phyloP scores from a whole-genome alignment of 2,329 filamentous ascomycete genomes.

The Xylaria hypoxylon region DNA sequence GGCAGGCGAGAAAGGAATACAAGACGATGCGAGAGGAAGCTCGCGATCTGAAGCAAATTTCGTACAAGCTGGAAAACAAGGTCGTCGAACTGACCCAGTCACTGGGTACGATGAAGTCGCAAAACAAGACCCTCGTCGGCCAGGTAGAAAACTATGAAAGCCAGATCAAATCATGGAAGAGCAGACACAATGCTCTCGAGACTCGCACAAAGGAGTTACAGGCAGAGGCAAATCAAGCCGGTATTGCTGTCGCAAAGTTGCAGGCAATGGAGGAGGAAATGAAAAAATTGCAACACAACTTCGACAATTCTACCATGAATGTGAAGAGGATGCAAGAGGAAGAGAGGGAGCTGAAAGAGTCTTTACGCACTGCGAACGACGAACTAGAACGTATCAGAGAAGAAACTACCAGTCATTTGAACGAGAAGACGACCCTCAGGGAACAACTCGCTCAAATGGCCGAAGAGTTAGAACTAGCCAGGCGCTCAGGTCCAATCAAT shows the following conservation, averaged over 20 bases:
- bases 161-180: conserved; percentile 97
- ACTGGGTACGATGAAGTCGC: conserved; percentile 88
- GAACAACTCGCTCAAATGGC: conserved; percentile 91
- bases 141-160: conserved; percentile 96
- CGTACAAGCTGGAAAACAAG: conserved; percentile 99
- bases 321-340: conserved; percentile 96
- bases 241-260: conserved; percentile 91
- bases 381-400: conserved; percentile 85
- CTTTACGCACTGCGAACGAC: conserved; percentile 79
- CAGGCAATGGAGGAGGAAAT: conserved; percentile 96
- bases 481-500: conserved; percentile 79
- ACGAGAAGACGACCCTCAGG: conserved; percentile 84
- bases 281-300: conserved; percentile 87
- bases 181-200: conserved; percentile 89
- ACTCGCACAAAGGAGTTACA: conserved; percentile 92
- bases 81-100: conserved; percentile 97
- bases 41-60: conserved; percentile 98
- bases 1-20: conserved; percentile 82
- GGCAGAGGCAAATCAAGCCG: conserved; percentile 95
- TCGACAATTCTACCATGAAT: conserved; percentile 89
- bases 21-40: conserved; percentile 94
- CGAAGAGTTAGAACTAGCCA: conserved; percentile 90
- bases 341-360: conserved; percentile 86
- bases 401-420: conserved; percentile 80
- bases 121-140: conserved; percentile 88